phyloP scores from a whole-genome alignment of 768 basidiomycete species.

The Leucocoprinus leucothites region DNA sequence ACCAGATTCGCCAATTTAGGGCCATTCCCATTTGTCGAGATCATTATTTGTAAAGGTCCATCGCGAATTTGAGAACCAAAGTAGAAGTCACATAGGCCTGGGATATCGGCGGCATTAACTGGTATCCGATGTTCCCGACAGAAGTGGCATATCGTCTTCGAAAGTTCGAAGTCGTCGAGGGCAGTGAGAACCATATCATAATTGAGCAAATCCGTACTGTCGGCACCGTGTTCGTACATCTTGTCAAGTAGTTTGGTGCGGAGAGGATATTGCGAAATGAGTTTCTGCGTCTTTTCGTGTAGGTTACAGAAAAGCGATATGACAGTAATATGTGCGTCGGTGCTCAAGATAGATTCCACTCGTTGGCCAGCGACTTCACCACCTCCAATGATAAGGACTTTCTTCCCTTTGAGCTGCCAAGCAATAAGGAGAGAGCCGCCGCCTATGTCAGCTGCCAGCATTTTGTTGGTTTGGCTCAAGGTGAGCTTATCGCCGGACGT shows the following conservation, averaged over 20 bases:
- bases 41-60: constrained; percentile 92
- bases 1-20: constrained; percentile 89
- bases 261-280: constrained; percentile 45
- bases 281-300: constrained; percentile 50
- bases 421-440: constrained; percentile 86
- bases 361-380: constrained; percentile 90
- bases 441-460: constrained; percentile 20
- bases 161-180: constrained; percentile 77
- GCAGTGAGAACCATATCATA: constrained; percentile 88
- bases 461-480: not conserved
- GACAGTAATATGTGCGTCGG: constrained; percentile 77
- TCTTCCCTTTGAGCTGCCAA: constrained; percentile 85
- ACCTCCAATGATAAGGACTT: constrained; percentile 90
- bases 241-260: constrained; percentile 73
- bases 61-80: constrained; percentile 92
- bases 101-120: constrained; percentile 96
- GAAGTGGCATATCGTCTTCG: constrained; percentile 66
- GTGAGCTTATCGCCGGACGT: too few species aligned
- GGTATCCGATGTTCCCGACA: constrained; percentile 72
- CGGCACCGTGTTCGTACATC: constrained; percentile 39
- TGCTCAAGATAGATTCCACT: constrained; percentile 78
- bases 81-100: constrained; percentile 95
- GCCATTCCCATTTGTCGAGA: constrained; percentile 92
- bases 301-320: constrained; percentile 71
- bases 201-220: constrained; percentile 58